phyloP scores from a whole-genome alignment of 2,329 filamentous ascomycete species.

The Metarhizium album region DNA sequence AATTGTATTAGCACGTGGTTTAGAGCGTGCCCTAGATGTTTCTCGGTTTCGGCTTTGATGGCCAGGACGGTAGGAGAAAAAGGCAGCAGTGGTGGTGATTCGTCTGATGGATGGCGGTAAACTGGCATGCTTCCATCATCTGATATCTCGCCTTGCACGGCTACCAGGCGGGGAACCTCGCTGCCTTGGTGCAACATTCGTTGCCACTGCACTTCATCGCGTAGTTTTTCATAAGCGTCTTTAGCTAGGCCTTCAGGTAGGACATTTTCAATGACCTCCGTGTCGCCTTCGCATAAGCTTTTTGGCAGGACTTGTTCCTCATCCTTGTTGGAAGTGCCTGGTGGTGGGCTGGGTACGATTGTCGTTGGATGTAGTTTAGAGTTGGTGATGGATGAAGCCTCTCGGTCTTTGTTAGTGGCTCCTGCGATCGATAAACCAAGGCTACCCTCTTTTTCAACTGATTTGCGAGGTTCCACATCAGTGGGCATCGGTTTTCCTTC shows the following conservation, averaged over 20 bases:
- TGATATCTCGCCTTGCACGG: conserved; percentile 67
- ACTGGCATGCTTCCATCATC: conserved; percentile 67
- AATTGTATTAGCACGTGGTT: conserved; percentile 92
- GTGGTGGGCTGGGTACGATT: neutral
- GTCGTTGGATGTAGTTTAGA: neutral
- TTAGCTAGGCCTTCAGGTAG: conserved; percentile 46
- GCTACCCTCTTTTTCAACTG: neutral
- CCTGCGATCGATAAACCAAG: neutral
- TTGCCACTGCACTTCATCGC: conserved; percentile 73
- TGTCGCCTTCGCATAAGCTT: conserved; percentile 70
- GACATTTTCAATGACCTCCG: conserved; percentile 59
- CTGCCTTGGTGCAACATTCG: conserved; percentile 88
- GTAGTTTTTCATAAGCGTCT: conserved; percentile 58
- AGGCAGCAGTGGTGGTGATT: conserved; percentile 63
- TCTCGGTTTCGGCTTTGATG: conserved; percentile 60
- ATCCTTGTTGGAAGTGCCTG: neutral
- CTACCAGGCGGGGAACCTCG: conserved; percentile 82
- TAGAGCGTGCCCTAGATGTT: conserved; percentile 62
- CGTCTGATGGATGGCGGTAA: conserved; percentile 91
- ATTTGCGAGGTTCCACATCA: neutral
- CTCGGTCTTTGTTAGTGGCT: conserved; percentile 1
- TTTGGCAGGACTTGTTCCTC: conserved; percentile 25
- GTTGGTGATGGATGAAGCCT: neutral
- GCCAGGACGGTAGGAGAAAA: conserved; percentile 65
- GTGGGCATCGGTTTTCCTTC: neutral